Conservation (phyloP, 2,329 filamentous ascomycete genomes). For the Tetracladium maxilliforme region DNA sequence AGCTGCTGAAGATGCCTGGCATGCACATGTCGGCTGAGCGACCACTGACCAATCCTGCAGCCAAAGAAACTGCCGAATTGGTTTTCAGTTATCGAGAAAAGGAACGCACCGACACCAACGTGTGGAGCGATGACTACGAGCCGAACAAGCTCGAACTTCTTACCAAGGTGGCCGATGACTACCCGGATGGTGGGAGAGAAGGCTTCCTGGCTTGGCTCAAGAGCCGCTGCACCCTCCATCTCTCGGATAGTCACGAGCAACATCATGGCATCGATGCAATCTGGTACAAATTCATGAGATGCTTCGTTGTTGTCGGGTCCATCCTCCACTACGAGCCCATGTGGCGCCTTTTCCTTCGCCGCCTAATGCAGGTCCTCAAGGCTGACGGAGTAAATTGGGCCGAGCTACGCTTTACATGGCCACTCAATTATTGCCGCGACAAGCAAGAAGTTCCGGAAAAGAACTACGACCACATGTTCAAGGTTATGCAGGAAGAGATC, state of each 20-base stretch:
- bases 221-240: constrained; percentile 54
- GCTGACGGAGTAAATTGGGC: constrained; percentile 75
- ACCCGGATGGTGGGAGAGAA: constrained; percentile 53
- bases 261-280: constrained; percentile 73
- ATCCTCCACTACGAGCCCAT: constrained; percentile 86
- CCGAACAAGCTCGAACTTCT: constrained; percentile 21
- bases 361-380: constrained; percentile 56
- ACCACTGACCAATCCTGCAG: constrained; percentile 34
- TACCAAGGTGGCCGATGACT: constrained; percentile 51
- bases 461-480: constrained; percentile 56
- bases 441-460: constrained; percentile 50
- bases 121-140: constrained; percentile 56
- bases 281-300: constrained; percentile 67
- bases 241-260: constrained; percentile 61
- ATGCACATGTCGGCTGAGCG: constrained; percentile 54
- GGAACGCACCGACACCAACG: constrained; percentile 25
- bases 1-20: constrained; percentile 55
- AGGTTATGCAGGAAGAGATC: constrained; percentile 64
- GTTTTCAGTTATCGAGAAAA: constrained; percentile 48
- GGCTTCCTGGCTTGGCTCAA: constrained; percentile 72
- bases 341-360: constrained; percentile 59
- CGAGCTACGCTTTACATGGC: constrained; percentile 68
- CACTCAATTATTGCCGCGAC: constrained; percentile 51
- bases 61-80: constrained; percentile 38
- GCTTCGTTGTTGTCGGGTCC: constrained; percentile 58